Percentiles rank a stretch among this genome's conserved stretches.
These are phyloP conservation scores for Chlamydomonas incerta DNA, from an alignment of 139 green algal species.

Conservation along the genomic window DNA sequence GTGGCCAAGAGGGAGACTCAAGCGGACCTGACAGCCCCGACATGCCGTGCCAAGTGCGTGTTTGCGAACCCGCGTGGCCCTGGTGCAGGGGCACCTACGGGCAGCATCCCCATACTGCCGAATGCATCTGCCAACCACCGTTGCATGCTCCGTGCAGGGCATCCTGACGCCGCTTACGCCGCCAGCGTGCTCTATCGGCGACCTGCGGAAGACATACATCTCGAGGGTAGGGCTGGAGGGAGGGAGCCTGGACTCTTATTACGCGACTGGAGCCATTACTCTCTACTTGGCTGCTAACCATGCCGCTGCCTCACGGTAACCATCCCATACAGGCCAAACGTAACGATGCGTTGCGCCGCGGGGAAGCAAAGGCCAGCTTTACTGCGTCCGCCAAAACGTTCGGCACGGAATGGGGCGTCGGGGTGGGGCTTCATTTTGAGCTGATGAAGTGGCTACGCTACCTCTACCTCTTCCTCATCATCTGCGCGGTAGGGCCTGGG, in stretches of 20 bases:
- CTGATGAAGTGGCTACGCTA: conserved; percentile 44
- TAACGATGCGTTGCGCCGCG: neutral
- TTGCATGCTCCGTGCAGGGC: too few relatives aligned
- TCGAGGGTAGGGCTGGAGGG: neutral
- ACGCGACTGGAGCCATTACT: too few relatives aligned
- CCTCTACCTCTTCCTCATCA: neutral
- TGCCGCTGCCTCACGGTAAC: too few relatives aligned
- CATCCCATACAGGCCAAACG: neutral
- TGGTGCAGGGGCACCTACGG: too few relatives aligned
- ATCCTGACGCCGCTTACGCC: neutral
- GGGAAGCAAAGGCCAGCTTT: neutral
- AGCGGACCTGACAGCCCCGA: too few relatives aligned
- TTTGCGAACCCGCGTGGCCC: too few relatives aligned
- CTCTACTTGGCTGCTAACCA: too few relatives aligned
- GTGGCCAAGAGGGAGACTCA: too few relatives aligned
- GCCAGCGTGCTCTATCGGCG: neutral
- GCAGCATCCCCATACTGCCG: too few relatives aligned
- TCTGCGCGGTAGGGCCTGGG: neutral
- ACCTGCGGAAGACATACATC: conserved; percentile 11
- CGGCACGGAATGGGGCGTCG: conserved; percentile 9
- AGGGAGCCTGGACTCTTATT: too few relatives aligned
- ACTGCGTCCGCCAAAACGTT: neutral
- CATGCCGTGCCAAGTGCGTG: too few relatives aligned
- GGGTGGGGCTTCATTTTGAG: conserved; percentile 48
- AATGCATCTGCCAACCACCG: too few relatives aligned